Evolutionary conservation across 164 flowering plant species (phyloP).

Genomic region (Nymphaea thermarum): DNA sequence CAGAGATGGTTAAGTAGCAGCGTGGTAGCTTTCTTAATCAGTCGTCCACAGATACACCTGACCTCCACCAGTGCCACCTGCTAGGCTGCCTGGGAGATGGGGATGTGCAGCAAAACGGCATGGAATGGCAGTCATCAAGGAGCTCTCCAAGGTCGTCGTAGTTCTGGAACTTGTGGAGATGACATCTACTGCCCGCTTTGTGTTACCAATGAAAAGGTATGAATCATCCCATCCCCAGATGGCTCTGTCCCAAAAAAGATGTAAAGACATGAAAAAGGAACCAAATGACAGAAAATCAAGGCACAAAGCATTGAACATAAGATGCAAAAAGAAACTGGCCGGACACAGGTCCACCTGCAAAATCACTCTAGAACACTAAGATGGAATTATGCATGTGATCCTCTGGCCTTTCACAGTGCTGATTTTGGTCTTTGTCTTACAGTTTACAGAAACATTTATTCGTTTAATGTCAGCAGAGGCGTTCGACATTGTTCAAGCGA

Average conservation of each 20-base stretch:
- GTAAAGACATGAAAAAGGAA: background rate
- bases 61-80: constrained; percentile 71
- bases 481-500: too few relatives aligned
- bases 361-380: too few relatives aligned
- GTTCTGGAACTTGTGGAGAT: constrained; percentile 29
- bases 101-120: constrained; percentile 78
- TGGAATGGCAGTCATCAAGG: constrained; percentile 67
- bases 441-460: too few relatives aligned
- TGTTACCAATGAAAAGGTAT: constrained; percentile 59
- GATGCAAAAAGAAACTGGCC: background rate
- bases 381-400: too few relatives aligned
- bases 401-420: too few relatives aligned
- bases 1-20: background rate
- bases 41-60: constrained; percentile 70
- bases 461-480: too few relatives aligned
- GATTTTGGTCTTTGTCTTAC: too few relatives aligned
- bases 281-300: background rate
- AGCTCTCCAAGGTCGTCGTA: constrained; percentile 31
- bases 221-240: constrained; percentile 97
- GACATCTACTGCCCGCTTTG: constrained; percentile 69
- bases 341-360: too few relatives aligned
- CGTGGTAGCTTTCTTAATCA: background rate
- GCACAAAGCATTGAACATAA: background rate
- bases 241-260: constrained; percentile 26
- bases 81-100: constrained; percentile 51